Percentiles rank a stretch among this genome's conserved stretches.
These are phyloP conservation scores for Citrullus colocynthis DNA, from an alignment of 306 rosid species.

Conservation along the genomic window DNA sequence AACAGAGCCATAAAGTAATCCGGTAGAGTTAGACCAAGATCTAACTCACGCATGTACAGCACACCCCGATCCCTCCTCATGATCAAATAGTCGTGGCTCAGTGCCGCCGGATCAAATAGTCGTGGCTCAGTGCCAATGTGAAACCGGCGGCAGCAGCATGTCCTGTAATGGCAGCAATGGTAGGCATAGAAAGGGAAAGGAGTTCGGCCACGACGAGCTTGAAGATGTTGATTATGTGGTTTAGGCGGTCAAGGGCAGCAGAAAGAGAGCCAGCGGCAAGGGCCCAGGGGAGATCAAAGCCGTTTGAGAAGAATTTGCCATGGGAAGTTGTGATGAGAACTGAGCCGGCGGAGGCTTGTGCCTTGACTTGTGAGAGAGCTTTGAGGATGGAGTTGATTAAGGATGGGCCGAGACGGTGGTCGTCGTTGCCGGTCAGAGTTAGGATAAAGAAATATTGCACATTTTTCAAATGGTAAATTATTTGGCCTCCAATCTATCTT, in stretches of 20 bases:
- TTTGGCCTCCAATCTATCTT: neutral
- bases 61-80: constrained; percentile 53
- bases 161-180: constrained; percentile 58
- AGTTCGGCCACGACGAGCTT: constrained; percentile 38
- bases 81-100: constrained; percentile 50
- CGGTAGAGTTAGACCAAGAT: constrained; percentile 39
- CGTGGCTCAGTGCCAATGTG: constrained; percentile 48
- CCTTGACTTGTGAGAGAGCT: constrained; percentile 21
- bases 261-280: constrained; percentile 25
- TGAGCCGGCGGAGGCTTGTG: constrained; percentile 40
- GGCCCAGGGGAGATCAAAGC: constrained; percentile 66
- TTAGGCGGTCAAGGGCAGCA: constrained; percentile 27
- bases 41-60: constrained; percentile 60
- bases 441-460: neutral
- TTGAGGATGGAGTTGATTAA: constrained; percentile 35
- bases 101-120: constrained; percentile 40
- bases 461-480: neutral
- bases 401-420: constrained; percentile 34
- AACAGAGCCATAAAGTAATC: constrained; percentile 40
- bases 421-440: neutral
- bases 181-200: constrained; percentile 61
- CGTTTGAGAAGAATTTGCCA: constrained; percentile 62
- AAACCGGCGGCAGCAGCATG: constrained; percentile 57
- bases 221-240: constrained; percentile 23
- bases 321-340: constrained; percentile 60